These are phyloP conservation scores for Escovopsis weberi DNA, from an alignment of 2,329 filamentous ascomycete species.

Conservation along the genomic window DNA sequence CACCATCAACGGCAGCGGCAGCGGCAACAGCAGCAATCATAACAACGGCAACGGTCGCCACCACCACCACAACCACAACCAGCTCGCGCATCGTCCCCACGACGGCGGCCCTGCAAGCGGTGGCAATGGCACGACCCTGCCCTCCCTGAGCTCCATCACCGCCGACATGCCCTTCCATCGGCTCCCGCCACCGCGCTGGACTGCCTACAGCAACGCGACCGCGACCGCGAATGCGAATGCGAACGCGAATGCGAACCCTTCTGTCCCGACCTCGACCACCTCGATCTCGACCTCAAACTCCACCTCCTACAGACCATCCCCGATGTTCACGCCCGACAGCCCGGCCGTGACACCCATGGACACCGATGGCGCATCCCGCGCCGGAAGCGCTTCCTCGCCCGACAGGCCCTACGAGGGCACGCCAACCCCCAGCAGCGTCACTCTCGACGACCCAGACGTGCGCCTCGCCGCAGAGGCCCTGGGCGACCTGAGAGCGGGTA, in stretches of 20 bases:
- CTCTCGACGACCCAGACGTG: slow-evolving; percentile 52
- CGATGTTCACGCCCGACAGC: slow-evolving; percentile 25
- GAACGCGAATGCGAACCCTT: too few species aligned
- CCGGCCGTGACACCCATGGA: slow-evolving; percentile 36
- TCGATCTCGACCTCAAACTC: slow-evolving; percentile 11
- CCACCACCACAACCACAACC: too few species aligned
- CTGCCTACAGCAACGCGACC: slow-evolving; percentile 34
- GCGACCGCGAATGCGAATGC: too few species aligned
- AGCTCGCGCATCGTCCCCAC: too few species aligned
- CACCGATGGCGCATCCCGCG: slow-evolving; percentile 28
- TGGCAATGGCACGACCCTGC: slow-evolving; percentile 11
- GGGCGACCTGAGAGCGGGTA: slow-evolving; percentile 60
- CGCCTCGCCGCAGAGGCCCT: slow-evolving; percentile 61
- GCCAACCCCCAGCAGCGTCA: slow-evolving; percentile 33
- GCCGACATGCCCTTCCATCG: slow-evolving; percentile 11
- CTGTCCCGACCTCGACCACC: slow-evolving; percentile 7
- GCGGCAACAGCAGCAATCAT: slow-evolving; percentile 12
- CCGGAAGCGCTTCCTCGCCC: slow-evolving; percentile 24
- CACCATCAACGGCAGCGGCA: slow-evolving; percentile 8
- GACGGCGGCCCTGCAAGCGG: too few species aligned
- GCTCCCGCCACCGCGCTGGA: slow-evolving; percentile 25
- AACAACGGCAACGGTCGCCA: slow-evolving; percentile 6
- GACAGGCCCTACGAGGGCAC: slow-evolving; percentile 9
- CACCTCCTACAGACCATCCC: slow-evolving; percentile 25
- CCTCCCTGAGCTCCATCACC: slow-evolving; percentile 22